Percentiles rank a stretch among this genome's conserved stretches.
These are phyloP conservation scores for Globisporangium perplexum DNA, from an alignment of 352 stramenopile genomes.

Conservation along the genomic window DNA sequence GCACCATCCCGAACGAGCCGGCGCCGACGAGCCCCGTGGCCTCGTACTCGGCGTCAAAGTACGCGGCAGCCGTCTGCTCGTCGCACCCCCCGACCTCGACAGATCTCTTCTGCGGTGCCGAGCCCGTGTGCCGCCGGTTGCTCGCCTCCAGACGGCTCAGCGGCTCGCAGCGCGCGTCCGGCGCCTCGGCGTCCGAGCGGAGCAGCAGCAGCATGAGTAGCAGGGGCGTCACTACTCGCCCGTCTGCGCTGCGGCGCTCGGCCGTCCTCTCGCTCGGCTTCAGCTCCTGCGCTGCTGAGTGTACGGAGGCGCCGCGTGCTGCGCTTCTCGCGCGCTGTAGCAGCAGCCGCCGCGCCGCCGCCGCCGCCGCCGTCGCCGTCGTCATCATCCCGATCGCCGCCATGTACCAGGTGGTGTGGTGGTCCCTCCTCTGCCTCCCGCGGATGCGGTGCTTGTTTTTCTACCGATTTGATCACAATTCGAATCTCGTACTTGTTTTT, in stretches of 20 bases:
- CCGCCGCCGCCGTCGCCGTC: too few species aligned
- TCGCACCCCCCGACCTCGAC: too few species aligned
- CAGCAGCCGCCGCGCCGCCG: too few species aligned
- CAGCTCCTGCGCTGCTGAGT: too few species aligned
- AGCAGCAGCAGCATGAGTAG: not conserved
- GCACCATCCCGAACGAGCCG: constrained; percentile 78
- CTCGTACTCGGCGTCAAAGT: constrained; percentile 71
- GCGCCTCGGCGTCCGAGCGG: not conserved
- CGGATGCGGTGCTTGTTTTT: too few species aligned
- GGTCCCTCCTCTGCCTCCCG: too few species aligned
- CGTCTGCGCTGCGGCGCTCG: not conserved
- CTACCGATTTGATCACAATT: too few species aligned
- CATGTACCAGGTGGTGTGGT: too few species aligned
- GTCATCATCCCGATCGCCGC: too few species aligned
- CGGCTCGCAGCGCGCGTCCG: constrained; percentile 2
- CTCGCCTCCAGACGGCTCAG: constrained; percentile 4
- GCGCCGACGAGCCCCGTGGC: constrained; percentile 52
- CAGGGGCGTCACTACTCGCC: not conserved
- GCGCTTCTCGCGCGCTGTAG: too few species aligned
- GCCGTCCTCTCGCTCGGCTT: too few species aligned
- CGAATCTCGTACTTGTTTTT: not conserved
- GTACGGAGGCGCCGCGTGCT: too few species aligned
- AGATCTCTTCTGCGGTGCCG: constrained; percentile 13
- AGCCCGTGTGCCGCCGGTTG: constrained; percentile 9
- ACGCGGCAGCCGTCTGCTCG: constrained; percentile 3